Base-by-base conservation (phyloP, 148 eudicot genomes). In the Drosera capensis region DNA sequence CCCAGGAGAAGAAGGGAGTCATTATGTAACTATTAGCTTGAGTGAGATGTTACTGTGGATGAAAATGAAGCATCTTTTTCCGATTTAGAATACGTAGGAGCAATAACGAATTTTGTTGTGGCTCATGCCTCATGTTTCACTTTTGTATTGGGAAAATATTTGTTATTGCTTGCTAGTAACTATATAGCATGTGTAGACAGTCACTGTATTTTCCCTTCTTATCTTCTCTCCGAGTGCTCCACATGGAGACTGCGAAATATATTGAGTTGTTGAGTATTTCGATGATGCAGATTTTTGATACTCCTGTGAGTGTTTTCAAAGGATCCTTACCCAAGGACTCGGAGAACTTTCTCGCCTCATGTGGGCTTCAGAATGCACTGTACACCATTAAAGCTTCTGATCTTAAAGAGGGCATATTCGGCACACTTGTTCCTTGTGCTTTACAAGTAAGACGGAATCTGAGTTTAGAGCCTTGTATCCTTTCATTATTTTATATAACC, bases 341-440 rank as follows among this genome's bases (percentile, higher is more conserved):
- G 8, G 86, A 72, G 63, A 71, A 76, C 28, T 68, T 79, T 72
- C 76, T 87, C 34, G 51, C 41, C 11, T 70, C 86, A 25, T 54
- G 70, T 35, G 96, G 96, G 37, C 80, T 87, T 40, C 72, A 77
- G 49, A 74, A 82, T 68, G 94, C 94, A 37, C 67, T 87, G 6
- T 87, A 82, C 62, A 70, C 86, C 49, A 74, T 87, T 49, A 72
- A 67, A 62, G 96, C 96, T 60, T 63, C 74, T 42, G 96, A 87
- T 74, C 45, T 79, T 17, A 77, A 69, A 43, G 73, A 55, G 36
- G 83, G 66, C 45, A 67, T 87, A 37, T 87, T 87, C 49, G 96
- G 96, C 46, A 46, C 66, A 20, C 94, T 87, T 40, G 62, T 57
- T 19, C 72, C 90, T 15, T 87, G 90, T 51, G 72, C 67, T 40